Evolutionary conservation across 306 rosid genomes (phyloP).

Genomic region (Prunus padus): DNA sequence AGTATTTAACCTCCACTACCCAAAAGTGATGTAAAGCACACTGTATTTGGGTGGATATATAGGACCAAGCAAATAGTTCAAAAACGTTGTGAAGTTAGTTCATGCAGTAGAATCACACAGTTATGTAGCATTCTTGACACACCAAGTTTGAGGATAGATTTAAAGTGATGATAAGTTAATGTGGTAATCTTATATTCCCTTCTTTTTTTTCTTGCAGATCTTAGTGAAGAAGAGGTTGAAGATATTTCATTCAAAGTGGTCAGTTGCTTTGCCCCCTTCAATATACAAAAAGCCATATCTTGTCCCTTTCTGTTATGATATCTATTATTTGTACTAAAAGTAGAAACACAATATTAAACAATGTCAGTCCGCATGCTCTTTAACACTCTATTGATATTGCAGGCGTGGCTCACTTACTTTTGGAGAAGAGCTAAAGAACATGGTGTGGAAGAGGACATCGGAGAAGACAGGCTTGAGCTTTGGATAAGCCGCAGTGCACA

Average conservation of each 20-base stretch:
- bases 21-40: not conserved
- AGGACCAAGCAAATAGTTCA: not conserved
- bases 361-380: not conserved
- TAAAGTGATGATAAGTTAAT: not conserved
- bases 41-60: not conserved
- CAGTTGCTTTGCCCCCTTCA: slow-evolving; percentile 25
- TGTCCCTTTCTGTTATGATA: not conserved
- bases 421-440: slow-evolving; percentile 95
- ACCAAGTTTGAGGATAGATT: slow-evolving; percentile 12
- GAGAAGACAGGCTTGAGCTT: slow-evolving; percentile 80
- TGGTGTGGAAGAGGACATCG: slow-evolving; percentile 87
- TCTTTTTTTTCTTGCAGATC: slow-evolving; percentile 58
- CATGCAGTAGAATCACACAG: not conserved
- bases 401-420: slow-evolving; percentile 91
- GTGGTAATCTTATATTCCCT: slow-evolving; percentile 24
- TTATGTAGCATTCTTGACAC: slow-evolving; percentile 13
- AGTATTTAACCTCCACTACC: not conserved
- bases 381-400: slow-evolving; percentile 11
- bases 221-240: slow-evolving; percentile 86
- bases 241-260: slow-evolving; percentile 94
- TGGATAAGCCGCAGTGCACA: slow-evolving; percentile 81
- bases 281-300: not conserved
- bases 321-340: not conserved
- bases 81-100: not conserved
- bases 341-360: not conserved